A percentile compares a stretch with the other conserved stretches of the same genome.
Evolutionary conservation across 2,329 filamentous ascomycete species (phyloP).

Genomic region (Saccharata proteae): DNA sequence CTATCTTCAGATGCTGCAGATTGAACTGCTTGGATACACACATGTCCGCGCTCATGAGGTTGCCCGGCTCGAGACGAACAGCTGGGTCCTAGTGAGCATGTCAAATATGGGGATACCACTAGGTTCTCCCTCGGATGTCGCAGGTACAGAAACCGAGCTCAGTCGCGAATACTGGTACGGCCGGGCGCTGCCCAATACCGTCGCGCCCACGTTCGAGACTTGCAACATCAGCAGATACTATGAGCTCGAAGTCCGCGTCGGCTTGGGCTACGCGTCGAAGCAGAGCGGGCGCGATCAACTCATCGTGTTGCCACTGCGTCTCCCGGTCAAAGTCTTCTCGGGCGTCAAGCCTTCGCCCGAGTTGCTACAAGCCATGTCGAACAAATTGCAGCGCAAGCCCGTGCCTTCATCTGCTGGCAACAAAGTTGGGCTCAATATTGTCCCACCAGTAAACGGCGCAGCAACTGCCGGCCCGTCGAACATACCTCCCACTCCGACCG

Average conservation of each 20-base stretch:
- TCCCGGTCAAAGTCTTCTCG: slow-evolving; percentile 73
- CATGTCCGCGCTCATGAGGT: slow-evolving; percentile 68
- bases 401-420: slow-evolving; percentile 2
- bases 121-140: slow-evolving; percentile 43
- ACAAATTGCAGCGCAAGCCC: slow-evolving; percentile 3
- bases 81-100: slow-evolving; percentile 63
- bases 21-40: slow-evolving; percentile 71
- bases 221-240: slow-evolving; percentile 81
- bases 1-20: slow-evolving; percentile 65
- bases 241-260: slow-evolving; percentile 70
- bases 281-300: slow-evolving; percentile 51
- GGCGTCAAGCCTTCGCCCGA: slow-evolving; percentile 72
- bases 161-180: slow-evolving; percentile 62
- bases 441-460: too few relatives aligned
- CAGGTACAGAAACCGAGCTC: slow-evolving; percentile 56
- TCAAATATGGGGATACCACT: slow-evolving; percentile 62
- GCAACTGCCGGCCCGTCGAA: too few relatives aligned
- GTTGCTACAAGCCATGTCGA: slow-evolving; percentile 54
- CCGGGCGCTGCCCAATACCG: slow-evolving; percentile 64
- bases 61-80: slow-evolving; percentile 53
- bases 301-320: slow-evolving; percentile 64
- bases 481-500: too few relatives aligned
- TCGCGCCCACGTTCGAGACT: slow-evolving; percentile 75
- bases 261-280: slow-evolving; percentile 59
- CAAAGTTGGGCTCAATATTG: slow-evolving; percentile 14